Percentiles rank a stretch among this genome's conserved stretches.
phyloP scores from a whole-genome alignment of 1,284 basidiomycete genomes.

The Pseudozyma sp. region DNA sequence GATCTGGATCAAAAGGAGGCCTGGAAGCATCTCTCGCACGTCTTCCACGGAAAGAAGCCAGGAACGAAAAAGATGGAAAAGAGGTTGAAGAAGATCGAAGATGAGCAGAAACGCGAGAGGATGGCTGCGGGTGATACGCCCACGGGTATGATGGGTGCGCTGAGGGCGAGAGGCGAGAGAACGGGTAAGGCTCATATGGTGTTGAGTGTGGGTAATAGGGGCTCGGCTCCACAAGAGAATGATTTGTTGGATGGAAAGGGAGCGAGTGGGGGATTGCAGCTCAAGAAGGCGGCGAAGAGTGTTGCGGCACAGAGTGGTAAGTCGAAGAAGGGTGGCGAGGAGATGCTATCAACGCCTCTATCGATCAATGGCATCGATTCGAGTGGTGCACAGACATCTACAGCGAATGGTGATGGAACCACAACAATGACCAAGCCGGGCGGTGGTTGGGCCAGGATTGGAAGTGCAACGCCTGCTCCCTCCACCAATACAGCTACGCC shows the following conservation, averaged over 20 bases:
- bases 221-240: slow-evolving; percentile 63
- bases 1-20: slow-evolving; percentile 86
- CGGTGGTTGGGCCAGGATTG: slow-evolving; percentile 43
- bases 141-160: slow-evolving; percentile 63
- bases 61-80: slow-evolving; percentile 66
- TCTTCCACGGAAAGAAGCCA: slow-evolving; percentile 67
- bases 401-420: slow-evolving; percentile 15
- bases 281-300: slow-evolving; percentile 16
- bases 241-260: slow-evolving; percentile 50
- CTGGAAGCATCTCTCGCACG: slow-evolving; percentile 69
- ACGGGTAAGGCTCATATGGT: slow-evolving; percentile 69
- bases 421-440: slow-evolving; percentile 20
- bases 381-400: slow-evolving; percentile 6
- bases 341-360: slow-evolving; percentile 13
- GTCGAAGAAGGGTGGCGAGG: slow-evolving; percentile 9
- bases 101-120: slow-evolving; percentile 63
- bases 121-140: slow-evolving; percentile 67
- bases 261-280: slow-evolving; percentile 13
- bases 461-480: slow-evolving; percentile 41
- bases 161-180: slow-evolving; percentile 59
- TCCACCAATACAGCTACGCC: neutral
- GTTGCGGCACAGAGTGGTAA: neutral
- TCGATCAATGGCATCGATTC: slow-evolving; percentile 5
- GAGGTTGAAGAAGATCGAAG: slow-evolving; percentile 60
- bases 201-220: slow-evolving; percentile 62